These are phyloP conservation scores for Syzygium malaccense DNA, from an alignment of 441 rosid genomes.

Conservation along the genomic window DNA sequence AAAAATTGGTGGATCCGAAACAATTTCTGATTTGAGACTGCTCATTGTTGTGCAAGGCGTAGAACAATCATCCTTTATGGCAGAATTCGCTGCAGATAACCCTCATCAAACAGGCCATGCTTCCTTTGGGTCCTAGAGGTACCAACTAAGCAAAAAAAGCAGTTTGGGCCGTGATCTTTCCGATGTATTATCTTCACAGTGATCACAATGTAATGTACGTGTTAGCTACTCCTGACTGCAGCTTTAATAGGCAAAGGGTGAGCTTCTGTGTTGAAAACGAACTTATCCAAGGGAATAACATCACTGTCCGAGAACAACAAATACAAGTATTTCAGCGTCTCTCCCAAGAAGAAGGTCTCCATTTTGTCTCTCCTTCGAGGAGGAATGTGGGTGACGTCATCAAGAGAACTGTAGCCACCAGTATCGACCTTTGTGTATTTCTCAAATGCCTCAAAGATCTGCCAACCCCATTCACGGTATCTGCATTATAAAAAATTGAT, in stretches of 20 bases:
- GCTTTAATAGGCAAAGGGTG: constrained; percentile 74
- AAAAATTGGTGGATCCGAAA: not conserved
- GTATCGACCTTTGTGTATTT: constrained; percentile 70
- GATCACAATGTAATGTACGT: not conserved
- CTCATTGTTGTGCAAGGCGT: not conserved
- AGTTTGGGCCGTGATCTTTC: not conserved
- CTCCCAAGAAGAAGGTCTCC: constrained; percentile 93
- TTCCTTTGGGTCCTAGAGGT: not conserved
- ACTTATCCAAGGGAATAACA: constrained; percentile 71
- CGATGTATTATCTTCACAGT: not conserved
- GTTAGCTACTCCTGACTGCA: not conserved
- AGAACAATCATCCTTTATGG: not conserved
- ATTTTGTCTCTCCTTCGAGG: constrained; percentile 86
- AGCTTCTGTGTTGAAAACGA: constrained; percentile 89
- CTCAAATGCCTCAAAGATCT: constrained; percentile 93
- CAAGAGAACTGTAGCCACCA: constrained; percentile 84
- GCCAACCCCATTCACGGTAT: constrained; percentile 98
- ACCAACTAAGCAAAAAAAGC: not conserved
- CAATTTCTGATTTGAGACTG: not conserved
- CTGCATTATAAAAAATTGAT: constrained; percentile 32
- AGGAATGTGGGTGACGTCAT: constrained; percentile 76
- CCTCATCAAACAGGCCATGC: not conserved
- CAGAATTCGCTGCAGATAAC: not conserved
- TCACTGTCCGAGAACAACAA: constrained; percentile 81
- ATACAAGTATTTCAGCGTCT: constrained; percentile 82